Conservation (phyloP, 192 early-diverging fungal genomes). For the Dispira parvispora region DNA sequence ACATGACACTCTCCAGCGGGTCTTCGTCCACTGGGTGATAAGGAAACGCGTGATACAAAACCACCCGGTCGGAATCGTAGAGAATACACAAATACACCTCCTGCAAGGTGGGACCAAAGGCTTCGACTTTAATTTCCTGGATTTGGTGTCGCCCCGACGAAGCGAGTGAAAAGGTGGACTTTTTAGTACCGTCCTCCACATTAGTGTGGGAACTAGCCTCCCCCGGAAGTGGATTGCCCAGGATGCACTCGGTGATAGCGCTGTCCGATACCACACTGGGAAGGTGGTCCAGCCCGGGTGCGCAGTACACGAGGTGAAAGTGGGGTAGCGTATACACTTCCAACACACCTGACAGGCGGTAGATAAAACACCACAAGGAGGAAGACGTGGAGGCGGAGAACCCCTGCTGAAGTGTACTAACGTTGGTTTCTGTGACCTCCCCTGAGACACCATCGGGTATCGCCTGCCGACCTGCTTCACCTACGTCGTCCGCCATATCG, state of each 20-base stretch:
- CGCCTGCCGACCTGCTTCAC: background rate
- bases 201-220: too few species aligned
- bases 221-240: background rate
- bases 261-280: constrained; percentile 15
- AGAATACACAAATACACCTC: constrained; percentile 17
- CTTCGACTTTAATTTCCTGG: background rate
- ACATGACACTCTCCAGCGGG: background rate
- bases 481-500: constrained; percentile 29
- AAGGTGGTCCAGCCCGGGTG: constrained; percentile 19
- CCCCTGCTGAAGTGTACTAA: constrained; percentile 12
- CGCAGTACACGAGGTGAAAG: constrained; percentile 20
- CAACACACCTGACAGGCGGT: constrained; percentile 13
- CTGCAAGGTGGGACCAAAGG: constrained; percentile 16
- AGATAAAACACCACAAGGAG: constrained; percentile 13
- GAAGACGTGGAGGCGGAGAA: constrained; percentile 14
- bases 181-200: background rate
- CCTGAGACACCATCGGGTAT: background rate
- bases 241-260: background rate
- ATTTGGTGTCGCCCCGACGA: background rate
- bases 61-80: constrained; percentile 19
- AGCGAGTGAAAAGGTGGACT: background rate
- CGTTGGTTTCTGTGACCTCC: background rate
- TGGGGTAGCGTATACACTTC: constrained; percentile 17
- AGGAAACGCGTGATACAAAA: constrained; percentile 23
- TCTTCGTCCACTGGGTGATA: background rate